Evolutionary conservation across 1,284 basidiomycete genomes (phyloP), one percentile per base, ranked within the genome.

Genomic region (Flammula alnicola): DNA sequence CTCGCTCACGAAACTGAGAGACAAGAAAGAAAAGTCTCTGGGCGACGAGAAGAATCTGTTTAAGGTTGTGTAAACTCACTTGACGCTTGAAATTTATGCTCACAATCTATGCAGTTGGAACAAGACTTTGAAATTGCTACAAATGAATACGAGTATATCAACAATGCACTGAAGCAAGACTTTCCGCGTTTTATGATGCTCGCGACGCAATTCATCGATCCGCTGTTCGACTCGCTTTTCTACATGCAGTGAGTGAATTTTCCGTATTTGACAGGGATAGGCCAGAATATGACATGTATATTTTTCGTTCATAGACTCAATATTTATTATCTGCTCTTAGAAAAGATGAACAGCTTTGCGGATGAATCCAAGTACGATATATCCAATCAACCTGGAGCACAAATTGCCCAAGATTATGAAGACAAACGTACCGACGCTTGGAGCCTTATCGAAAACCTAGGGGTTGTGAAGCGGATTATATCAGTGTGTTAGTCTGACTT

Each of bases 121-220:
- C 95, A 98, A 86, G 96, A 99, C 63, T 98, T 93, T 63, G 97
- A 99, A 69, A 74, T 90, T 45, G 94, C 97, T 1, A 88, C 92
- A 0, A 92, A 89, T 55, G 97, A 99, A 65, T 99, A 98, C 62
- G 97, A 99, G 62, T 93, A 92, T 68, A 94, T 96, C 75, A 99
- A 99, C 72, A 90, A 79, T 55, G 80, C 91, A 5, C 75, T 98
- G 73, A 99, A 99, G 76, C 80, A 83, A 50, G 97, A 99, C 64
- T 78, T 99, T 26, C 95, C 96, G 1, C 81, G 84, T 14, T 98
- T 99, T 77, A 86, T 99, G 76, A 79, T 80, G 23, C 81, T 98
- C 62, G 81, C 90, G 1, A 89, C 91, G 1, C 83, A 88, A 52
- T 98, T 98, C 72, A 92, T 99, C 66, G 91, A 96, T 57, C 97